Conservation (phyloP, 495 filamentous ascomycete genomes). For the Daldinia grandis region DNA sequence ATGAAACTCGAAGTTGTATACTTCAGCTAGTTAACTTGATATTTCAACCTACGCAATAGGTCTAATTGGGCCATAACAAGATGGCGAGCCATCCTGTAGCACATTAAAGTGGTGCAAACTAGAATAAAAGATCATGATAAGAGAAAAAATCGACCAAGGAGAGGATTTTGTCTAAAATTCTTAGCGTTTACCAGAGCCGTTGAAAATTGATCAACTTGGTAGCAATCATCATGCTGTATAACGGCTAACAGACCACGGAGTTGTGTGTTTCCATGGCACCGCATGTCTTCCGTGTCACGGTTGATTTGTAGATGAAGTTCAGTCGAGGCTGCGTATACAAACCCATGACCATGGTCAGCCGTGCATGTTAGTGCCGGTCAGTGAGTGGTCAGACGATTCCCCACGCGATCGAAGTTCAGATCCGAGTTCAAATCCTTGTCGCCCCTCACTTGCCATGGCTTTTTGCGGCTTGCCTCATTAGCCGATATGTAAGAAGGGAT, state of each 20-base stretch:
- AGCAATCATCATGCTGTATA: slow-evolving; percentile 21
- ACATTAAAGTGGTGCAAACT: not conserved
- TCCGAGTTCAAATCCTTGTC: slow-evolving; percentile 33
- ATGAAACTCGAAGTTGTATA: not conserved
- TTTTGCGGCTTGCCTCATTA: slow-evolving; percentile 41
- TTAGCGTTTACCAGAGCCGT: slow-evolving; percentile 16
- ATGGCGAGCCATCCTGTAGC: not conserved
- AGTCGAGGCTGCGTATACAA: slow-evolving; percentile 33
- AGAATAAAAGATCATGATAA: not conserved
- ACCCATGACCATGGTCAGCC: slow-evolving; percentile 37
- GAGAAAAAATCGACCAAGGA: not conserved
- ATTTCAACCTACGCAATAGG: not conserved
- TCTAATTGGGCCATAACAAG: not conserved
- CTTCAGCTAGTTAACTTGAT: not conserved
- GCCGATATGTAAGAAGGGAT: slow-evolving; percentile 41
- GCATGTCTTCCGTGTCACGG: slow-evolving; percentile 19
- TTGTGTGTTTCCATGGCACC: slow-evolving; percentile 30
- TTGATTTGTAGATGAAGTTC: slow-evolving; percentile 15
- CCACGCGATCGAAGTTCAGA: slow-evolving; percentile 40
- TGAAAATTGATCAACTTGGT: slow-evolving; percentile 6
- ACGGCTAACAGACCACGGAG: slow-evolving; percentile 16
- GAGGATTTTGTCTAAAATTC: slow-evolving; percentile 14
- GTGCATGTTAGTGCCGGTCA: slow-evolving; percentile 33
- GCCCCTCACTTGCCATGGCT: slow-evolving; percentile 27
- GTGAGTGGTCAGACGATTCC: slow-evolving; percentile 40